Base-by-base conservation (phyloP, 176 grass and related monocot genomes). In the Paspalum vaginatum region DNA sequence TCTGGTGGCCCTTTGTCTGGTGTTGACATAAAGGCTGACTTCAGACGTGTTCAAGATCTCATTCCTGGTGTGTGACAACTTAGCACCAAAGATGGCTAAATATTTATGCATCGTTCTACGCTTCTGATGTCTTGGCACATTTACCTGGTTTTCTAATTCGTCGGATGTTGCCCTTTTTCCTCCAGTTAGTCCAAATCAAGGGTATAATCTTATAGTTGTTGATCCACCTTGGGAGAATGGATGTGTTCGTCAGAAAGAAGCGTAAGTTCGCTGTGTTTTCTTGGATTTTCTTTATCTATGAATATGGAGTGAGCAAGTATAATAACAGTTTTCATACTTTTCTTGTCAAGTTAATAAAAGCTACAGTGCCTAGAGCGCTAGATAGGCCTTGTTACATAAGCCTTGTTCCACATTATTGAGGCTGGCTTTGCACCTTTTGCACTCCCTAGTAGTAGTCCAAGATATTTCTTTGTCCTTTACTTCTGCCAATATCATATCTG, bases 221-320 rank as follows among this genome's bases (percentile, higher is more conserved):
- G 95, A 95, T 40, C 92, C 92, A 20, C 95, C 95, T 79, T 95
- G 95, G 95, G 95, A 98, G 81, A 98, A 98, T 79, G 92, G 83
- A 83, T 95, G 84, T 93, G 95, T 85, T 87, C 71, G 61, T 72
- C 92, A 98, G 66, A 98, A 98, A 89, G 73, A 78, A 88, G 65
- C 8, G 92, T 98, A 91, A 89, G 74, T 81, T 77, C 24, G 27
- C 59, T 78, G 41, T 78, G 20, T 9, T 18, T 44, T 18, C 39
- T n/a, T 46, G 13, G 46, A 51, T 79, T 53, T 79, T 47, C 9
- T 77, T 78, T 46, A n/a, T 85, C 17, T 52, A 9, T 60, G 6
- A 64, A 61, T 26, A 61, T 27, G 22, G 14, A 32, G 21, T 45
- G n/a, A 50, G 15, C 2, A 7, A 52, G 37, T 51, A 50, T 60